Evolutionary conservation across 148 eudicot genomes (phyloP), one percentile per base, ranked within the genome.

Genomic region (Rhododendron ovatum): DNA sequence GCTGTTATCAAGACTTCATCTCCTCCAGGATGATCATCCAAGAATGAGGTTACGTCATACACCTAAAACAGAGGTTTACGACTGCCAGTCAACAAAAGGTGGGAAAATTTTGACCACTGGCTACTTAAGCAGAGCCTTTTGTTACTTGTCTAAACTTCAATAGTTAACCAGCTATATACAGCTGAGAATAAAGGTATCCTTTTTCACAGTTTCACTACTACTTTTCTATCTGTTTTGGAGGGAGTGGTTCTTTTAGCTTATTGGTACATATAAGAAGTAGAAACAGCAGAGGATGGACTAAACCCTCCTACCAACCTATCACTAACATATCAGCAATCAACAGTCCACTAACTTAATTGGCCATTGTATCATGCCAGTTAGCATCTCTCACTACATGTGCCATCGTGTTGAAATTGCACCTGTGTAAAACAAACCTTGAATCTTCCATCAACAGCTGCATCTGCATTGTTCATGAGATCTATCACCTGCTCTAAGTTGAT

Each of bases 21-120:
- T 28, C 93, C 93, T 26, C 93, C 92, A 1, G 93, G 93, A 85
- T 92, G 93, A 74, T 92, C 93, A 57, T 92, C 92, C 69, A 92
- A 83, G 87, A 92, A 92, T 47, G 92, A 82, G 4, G 92, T 86
- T 41, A 92, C 90, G 73, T 92, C 87, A 81, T 90, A 92, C 82
- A 92, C 93, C 93, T 92, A 59, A 81, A 59, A 78, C 55, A 88
- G 37, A 82, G 51, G 26, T 55, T 75, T 51, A 9, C n/a, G 17
- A 69, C 39, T 22, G 30, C 53, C 63, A 30, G 82, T 85, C 48
- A 82, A 43, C 33, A 74, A 81, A 15, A 10, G 11, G 37, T 17
- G n/a, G 37, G 45, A 10, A 45, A 30, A 4, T 50, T 22, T 33
- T 37, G 24, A 30, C 22, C 65, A 81, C 13, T 14, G 35, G 43